Percentiles rank a stretch among this genome's conserved stretches.
Evolutionary conservation across 163 green algal genomes (phyloP).

Genomic region (Chlamydomonas reinhardtii): DNA sequence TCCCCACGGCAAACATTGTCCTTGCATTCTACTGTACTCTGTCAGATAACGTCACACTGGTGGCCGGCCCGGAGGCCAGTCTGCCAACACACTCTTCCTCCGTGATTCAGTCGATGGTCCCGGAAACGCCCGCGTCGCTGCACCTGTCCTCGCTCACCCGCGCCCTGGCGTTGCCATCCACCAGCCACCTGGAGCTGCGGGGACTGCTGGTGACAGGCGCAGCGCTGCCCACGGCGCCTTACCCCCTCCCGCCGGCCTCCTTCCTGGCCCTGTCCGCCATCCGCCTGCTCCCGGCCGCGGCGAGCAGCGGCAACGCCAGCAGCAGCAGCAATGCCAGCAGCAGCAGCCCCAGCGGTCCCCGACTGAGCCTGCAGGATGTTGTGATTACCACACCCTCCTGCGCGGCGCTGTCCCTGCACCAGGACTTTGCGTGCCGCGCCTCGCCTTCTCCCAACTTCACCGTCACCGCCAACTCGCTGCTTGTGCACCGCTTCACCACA

Average conservation of each 20-base stretch:
- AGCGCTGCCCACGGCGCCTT: neutral
- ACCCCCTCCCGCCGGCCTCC: neutral
- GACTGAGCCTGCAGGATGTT: neutral
- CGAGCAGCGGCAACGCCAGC: neutral
- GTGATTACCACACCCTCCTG: neutral
- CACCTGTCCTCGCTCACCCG: neutral
- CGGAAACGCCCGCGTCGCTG: neutral
- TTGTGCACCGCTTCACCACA: neutral
- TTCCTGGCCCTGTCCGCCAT: neutral
- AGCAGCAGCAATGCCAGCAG: neutral
- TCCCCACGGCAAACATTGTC: too few relatives aligned
- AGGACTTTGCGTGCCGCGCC: neutral
- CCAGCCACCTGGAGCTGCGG: neutral
- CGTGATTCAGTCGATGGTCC: too few relatives aligned
- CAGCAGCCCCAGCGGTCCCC: neutral
- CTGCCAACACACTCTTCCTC: neutral
- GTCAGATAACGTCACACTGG: neutral
- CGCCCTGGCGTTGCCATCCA: neutral
- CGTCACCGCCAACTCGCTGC: neutral
- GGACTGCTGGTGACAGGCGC: neutral
- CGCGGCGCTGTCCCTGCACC: neutral
- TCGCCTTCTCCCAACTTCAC: constrained; percentile 13
- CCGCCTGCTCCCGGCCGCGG: neutral
- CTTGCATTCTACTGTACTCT: neutral
- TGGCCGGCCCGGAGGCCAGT: too few relatives aligned